Evolutionary conservation across 371 early-diverging fungal genomes (phyloP), one percentile per base, ranked within the genome.

Genomic region (Blakeslea trispora): DNA sequence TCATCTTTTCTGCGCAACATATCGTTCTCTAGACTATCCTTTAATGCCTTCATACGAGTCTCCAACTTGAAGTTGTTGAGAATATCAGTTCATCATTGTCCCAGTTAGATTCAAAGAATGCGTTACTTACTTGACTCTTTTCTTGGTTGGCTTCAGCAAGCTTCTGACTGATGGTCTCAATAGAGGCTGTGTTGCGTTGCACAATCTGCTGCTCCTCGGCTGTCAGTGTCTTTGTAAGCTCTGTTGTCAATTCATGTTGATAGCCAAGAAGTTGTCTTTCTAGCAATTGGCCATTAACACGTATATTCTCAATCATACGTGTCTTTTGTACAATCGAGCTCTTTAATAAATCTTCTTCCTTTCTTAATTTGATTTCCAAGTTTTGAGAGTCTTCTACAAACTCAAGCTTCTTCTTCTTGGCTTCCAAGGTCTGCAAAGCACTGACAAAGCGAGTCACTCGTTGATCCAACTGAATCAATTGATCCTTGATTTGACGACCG

Each of bases 21-120:
- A 56, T 88, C 87, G 7, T 80, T 71, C 5, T 82, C 69, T 51
- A 96, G 66, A 51, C 86, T 87, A 57, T 86, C 88, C 44, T 88
- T 84, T n/a, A 94, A 52, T 8, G 82, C 71, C 45, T 81, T 86
- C 35, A 89, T 89, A 19, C 84, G 82, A 3, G 73, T 68, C 50
- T 86, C 91, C 31, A 88, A 59, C 89, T 87, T 31, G 49, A 17
- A 14, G 9, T 18, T 22, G 3, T 28, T 28, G 28, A 1, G 28
- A 2, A 23, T 7, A n/a, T n/a, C n/a, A n/a, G n/a, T n/a, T n/a
- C n/a, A n/a, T n/a, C n/a, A n/a, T n/a, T n/a, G n/a, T n/a, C n/a
- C n/a, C n/a, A n/a, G n/a, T n/a, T n/a, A n/a, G n/a, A n/a, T n/a
- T n/a, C n/a, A n/a, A n/a, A n/a, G n/a, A n/a, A n/a, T 32, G 6